phyloP scores from a whole-genome alignment of 169 alveolate genomes.

The Perkinsus olseni region DNA sequence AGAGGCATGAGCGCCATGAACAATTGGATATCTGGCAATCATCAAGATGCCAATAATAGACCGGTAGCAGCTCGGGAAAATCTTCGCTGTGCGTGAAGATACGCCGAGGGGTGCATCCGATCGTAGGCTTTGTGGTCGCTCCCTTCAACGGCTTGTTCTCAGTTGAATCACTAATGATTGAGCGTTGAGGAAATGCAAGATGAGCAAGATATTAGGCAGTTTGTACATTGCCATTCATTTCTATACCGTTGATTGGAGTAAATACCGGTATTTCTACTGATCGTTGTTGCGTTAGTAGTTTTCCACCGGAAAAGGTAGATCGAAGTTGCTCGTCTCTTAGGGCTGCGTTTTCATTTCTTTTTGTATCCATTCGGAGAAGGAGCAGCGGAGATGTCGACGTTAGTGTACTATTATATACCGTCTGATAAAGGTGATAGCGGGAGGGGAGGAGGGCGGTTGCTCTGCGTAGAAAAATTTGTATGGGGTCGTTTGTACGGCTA shows the following conservation, averaged over 20 bases:
- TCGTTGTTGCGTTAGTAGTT: neutral
- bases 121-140: neutral
- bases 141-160: neutral
- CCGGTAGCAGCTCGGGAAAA: neutral
- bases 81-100: neutral
- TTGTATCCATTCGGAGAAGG: too few species aligned
- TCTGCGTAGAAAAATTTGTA: too few species aligned
- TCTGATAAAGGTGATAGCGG: neutral
- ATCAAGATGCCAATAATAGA: neutral
- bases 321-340: too few species aligned
- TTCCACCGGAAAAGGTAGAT: too few species aligned
- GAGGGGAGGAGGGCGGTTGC: neutral
- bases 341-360: too few species aligned
- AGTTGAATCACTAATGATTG: neutral
- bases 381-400: too few species aligned
- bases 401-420: neutral
- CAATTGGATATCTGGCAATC: neutral
- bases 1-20: neutral
- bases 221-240: too few species aligned
- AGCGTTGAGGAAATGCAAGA: too few species aligned
- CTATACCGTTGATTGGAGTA: neutral
- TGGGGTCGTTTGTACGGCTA: too few species aligned
- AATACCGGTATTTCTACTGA: neutral
- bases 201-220: too few species aligned
- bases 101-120: neutral